A percentile compares a stretch with the other conserved stretches of the same genome.
Evolutionary conservation across 179 eudicot genomes (phyloP).

Genomic region (Spinacia oleracea): DNA sequence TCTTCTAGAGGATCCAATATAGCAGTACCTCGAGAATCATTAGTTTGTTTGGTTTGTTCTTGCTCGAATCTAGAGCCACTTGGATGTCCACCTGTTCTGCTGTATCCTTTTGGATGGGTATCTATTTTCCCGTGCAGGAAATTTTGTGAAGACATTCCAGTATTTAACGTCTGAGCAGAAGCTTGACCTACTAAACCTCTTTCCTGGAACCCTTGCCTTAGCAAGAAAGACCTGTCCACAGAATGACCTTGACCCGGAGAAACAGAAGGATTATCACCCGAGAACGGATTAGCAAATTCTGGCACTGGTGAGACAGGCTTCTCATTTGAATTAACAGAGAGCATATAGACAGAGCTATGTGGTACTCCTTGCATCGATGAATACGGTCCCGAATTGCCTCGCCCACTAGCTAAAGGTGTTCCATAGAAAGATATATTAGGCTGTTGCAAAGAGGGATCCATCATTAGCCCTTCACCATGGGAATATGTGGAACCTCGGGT

Average conservation of each 20-base stretch:
- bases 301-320: constrained; percentile 6
- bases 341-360: background rate
- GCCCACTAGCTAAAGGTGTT: constrained; percentile 14
- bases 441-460: constrained; percentile 28
- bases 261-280: background rate
- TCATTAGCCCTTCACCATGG: constrained; percentile 46
- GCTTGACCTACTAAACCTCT: constrained; percentile 2
- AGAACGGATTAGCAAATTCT: background rate
- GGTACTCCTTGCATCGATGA: background rate
- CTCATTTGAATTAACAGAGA: constrained; percentile 12
- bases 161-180: background rate
- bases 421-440: constrained; percentile 37
- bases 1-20: constrained; percentile 75
- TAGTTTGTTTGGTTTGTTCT: background rate
- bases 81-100: constrained; percentile 21
- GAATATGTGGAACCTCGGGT: constrained; percentile 36
- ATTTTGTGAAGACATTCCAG: constrained; percentile 4
- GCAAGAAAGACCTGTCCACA: constrained; percentile 5
- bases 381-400: constrained; percentile 13
- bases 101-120: background rate
- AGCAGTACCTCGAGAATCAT: constrained; percentile 26
- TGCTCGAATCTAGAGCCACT: constrained; percentile 2
- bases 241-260: background rate
- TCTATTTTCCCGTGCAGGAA: background rate
- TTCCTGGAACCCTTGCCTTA: constrained; percentile 8